Evolutionary conservation across 768 basidiomycete species (phyloP), one percentile per base, ranked within the genome.

Genomic region (Suillus placidus): DNA sequence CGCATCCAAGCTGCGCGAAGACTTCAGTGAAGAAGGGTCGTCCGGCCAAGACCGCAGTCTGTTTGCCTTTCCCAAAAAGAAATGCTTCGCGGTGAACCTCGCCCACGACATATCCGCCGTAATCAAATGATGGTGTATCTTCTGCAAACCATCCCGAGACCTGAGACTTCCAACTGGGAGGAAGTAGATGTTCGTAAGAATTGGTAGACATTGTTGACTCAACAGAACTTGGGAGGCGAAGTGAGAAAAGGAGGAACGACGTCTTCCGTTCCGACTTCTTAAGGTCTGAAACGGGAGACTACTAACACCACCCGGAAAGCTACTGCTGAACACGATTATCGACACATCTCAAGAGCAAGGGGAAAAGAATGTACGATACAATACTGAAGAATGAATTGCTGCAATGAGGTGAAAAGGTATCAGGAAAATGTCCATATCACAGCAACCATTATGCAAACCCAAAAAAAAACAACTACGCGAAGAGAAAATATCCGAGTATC

Each of bases 91-190:
- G 88, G 43, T 85, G 80, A 8, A 85, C 90, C 73, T 99, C 96
- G 16, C 97, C 97, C 10, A 99, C 97, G 57, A 99, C 94, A 73
- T 92, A 97, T 2, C 97, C 97, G 45, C 92, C 96, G 69, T 94
- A 97, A 78, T 99, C 97, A 70, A 98, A 97, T 1, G 94, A 95
- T 1, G 97, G 97, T 0, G 91, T 92, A 74, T 99, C 97, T 79
- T 99, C 97, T 9, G 87, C 87, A 37, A 96, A 86, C 97, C 97
- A 99, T 16, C 75, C 80, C 3, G 84, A 79, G 62, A 99, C 85
- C 68, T 94, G 89, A 1, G 85, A 71, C 76, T 92, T 94, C 97
- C 96, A 99, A 72, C 89, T 93, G 0, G 95, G 93, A 38, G 97
- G 95, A 12, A 99, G 84, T n/a, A 98, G 83, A 74, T 98, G 84